These are phyloP conservation scores for Rasamsonia emersonii DNA, from an alignment of 2,329 filamentous ascomycete genomes.

Conservation along the genomic window DNA sequence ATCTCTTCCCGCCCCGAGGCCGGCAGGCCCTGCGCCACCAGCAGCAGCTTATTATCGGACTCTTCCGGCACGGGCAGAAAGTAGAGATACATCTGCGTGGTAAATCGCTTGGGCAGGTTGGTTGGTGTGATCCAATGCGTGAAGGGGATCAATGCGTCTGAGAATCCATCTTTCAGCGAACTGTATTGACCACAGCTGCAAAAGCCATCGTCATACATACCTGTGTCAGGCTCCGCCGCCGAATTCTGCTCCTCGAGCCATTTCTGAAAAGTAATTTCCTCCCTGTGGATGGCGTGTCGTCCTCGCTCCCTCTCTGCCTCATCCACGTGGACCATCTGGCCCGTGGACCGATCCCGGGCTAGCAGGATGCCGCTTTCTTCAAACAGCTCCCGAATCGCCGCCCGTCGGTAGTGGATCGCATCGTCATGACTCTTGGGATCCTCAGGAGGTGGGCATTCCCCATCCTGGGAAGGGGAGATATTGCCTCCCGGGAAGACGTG, in stretches of 20 bases:
- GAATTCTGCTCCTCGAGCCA: slow-evolving; percentile 46
- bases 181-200: not conserved
- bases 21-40: slow-evolving; percentile 27
- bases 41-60: too few relatives aligned
- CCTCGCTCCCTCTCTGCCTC: slow-evolving; percentile 55
- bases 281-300: slow-evolving; percentile 59
- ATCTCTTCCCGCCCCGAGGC: slow-evolving; percentile 47
- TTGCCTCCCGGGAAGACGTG: slow-evolving; percentile 94
- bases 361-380: slow-evolving; percentile 89
- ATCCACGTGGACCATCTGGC: slow-evolving; percentile 52
- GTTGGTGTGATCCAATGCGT: slow-evolving; percentile 84
- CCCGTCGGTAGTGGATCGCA: slow-evolving; percentile 64
- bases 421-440: slow-evolving; percentile 58
- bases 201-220: slow-evolving; percentile 21
- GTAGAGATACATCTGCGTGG: slow-evolving; percentile 95
- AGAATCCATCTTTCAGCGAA: not conserved
- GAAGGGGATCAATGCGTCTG: slow-evolving; percentile 65
- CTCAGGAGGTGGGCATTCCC: slow-evolving; percentile 42
- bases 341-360: slow-evolving; percentile 39
- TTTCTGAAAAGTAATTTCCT: slow-evolving; percentile 55
- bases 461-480: slow-evolving; percentile 65
- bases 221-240: slow-evolving; percentile 47
- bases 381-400: slow-evolving; percentile 83
- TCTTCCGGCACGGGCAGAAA: slow-evolving; percentile 58
- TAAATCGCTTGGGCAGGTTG: slow-evolving; percentile 66